Base-by-base conservation (phyloP, 1,284 basidiomycete species). In the Apiotrichum brassicae region DNA sequence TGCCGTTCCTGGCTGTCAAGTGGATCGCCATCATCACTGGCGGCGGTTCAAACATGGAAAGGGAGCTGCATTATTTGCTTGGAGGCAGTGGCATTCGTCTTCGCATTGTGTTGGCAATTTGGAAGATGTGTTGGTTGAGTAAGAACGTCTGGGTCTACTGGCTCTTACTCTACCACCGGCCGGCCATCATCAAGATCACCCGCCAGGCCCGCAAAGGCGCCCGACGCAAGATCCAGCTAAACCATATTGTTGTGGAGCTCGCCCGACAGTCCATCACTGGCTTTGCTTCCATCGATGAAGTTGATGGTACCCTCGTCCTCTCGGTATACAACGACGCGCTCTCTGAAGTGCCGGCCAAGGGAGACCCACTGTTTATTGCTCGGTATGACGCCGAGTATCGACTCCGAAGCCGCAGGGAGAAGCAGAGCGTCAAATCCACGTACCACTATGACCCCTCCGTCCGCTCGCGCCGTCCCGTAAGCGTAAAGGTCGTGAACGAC, bases 11-110 rank as follows among this genome's bases (percentile, higher is more conserved):
- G 22, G 38, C 37, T 20, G 39, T 53, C 46, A 53, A 53, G 46
- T 53, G 46, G 42, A 44, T 45, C 16, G 51, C 47, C 14, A 45
- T 53, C 33, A 36, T 48, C 32, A 30, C 46, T 2, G 46, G 46
- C 19, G 51, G 46, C 2, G 43, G 40, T 18, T 32, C 36, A 6
- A 48, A 53, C 33, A 30, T 43, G 4, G 46, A 53, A 30, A 46
- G 51, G 14, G 51, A 53, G 39, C 37, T 53, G 16, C 34, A 45
- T 22, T 45, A 48, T 30, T 37, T 53, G 16, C 43, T 48, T 7
- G 34, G 26, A 6, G 46, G 42, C 16, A 36, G 30, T 18, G 36
- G 44, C 5, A 25, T 48, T 12, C 34, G 36, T 23, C 28, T 40
- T 4, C 23, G 28, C 8, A 19, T 36, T 6, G 28, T 50, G 6